Base-by-base conservation (phyloP, 2,329 filamentous ascomycete species). In the Epichloe aotearoae region DNA sequence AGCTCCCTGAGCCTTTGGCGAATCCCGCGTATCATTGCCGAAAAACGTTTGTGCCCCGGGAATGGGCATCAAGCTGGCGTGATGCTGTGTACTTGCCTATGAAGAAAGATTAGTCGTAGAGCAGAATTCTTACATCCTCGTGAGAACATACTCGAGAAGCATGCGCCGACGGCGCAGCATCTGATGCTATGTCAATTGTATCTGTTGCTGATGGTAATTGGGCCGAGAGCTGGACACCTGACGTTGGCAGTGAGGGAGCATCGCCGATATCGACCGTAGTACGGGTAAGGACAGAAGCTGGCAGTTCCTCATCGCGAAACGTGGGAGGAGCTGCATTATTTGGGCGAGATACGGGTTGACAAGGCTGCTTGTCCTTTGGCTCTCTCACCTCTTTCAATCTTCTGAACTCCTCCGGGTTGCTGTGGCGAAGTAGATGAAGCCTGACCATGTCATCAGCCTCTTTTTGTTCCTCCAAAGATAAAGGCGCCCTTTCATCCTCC, bases 401-500 rank as follows among this genome's bases (percentile, higher is more conserved):
- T 36, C 52, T 53, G 37, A 63, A 70, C 38, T 61, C 62, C 10
- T 54, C 58, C 1, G 67, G 67, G 30, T 71, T 57, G 3, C 56
- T 61, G 40, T 55, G n/a, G 2, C 66, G 62, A 30, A 69, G 58
- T 3, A 56, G 54, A 39, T 68, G 64, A 53, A 66, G 33, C n/a
- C 61, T 58, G 19, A 66, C 57, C 56, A 66, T 56, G n/a, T 57
- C 55, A 17, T 76, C 70, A 0, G 79, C 79, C 44, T 82, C 76
- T 42, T 66, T 68, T 10, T 71, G 62, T 55, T 89, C 84, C 48
- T 84, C 79, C 0, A 71, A 69, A 0, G 80, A 82, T 20, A 90
- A 64, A 17, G 59, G 58, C 1, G 60, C 61, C 12, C 73, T 73
- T 47, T 82, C 68, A 51, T 85, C 83, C 55, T 89, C 83, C 56